phyloP scores from a whole-genome alignment of 2,329 filamentous ascomycete species.

The Lecanicillium sp. region DNA sequence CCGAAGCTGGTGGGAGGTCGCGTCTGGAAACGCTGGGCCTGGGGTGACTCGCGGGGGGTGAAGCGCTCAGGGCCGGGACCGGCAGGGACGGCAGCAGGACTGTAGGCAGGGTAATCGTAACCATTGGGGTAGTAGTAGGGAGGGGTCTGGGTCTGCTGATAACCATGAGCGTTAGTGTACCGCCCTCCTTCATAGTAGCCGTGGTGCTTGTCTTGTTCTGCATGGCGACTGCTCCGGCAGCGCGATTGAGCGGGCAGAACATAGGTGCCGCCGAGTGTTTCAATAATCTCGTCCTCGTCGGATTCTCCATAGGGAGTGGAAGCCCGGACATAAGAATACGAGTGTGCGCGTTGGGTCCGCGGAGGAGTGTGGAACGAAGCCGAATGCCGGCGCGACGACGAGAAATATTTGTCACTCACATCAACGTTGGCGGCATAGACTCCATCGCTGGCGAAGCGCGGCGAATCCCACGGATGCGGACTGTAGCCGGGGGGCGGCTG shows the following conservation, averaged over 20 bases:
- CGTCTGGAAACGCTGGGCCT: constrained; percentile 28
- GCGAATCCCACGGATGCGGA: constrained; percentile 40
- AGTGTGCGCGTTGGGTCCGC: constrained; percentile 50
- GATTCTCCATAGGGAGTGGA: constrained; percentile 55
- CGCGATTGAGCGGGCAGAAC: constrained; percentile 46
- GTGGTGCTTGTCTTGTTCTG: constrained; percentile 32
- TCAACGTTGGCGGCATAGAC: constrained; percentile 55
- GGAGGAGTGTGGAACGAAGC: constrained; percentile 26
- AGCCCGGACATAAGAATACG: constrained; percentile 54
- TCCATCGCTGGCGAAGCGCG: constrained; percentile 56
- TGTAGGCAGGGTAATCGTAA: constrained; percentile 31
- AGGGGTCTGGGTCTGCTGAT: constrained; percentile 39
- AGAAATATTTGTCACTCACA: constrained; percentile 55
- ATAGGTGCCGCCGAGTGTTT: constrained; percentile 47
- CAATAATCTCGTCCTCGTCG: constrained; percentile 57
- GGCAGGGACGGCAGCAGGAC: constrained; percentile 22
- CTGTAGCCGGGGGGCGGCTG: constrained; percentile 39
- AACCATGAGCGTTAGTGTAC: constrained; percentile 54
- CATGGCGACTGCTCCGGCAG: constrained; percentile 27
- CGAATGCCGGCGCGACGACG: constrained; percentile 36
- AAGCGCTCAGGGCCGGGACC: constrained; percentile 10
- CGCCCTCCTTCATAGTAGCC: constrained; percentile 45
- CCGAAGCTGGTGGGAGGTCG: constrained; percentile 37
- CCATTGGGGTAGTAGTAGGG: constrained; percentile 26
- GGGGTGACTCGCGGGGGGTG: constrained; percentile 35